Percentiles rank a stretch among this genome's conserved stretches.
Evolutionary conservation across 2,329 filamentous ascomycete genomes (phyloP).

Genomic region (Rhinocladiella similis): DNA sequence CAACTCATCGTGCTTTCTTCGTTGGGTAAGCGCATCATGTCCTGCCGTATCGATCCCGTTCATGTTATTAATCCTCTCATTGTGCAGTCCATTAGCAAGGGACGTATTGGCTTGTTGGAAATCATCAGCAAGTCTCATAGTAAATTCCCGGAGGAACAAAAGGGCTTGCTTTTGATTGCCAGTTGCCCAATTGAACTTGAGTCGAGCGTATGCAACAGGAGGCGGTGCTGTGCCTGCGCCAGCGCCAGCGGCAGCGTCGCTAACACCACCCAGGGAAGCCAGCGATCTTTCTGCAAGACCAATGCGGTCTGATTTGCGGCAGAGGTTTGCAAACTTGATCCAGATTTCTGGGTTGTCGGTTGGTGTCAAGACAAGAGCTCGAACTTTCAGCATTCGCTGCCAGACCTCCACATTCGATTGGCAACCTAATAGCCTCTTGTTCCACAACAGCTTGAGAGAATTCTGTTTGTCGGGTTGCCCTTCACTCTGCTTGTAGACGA

Average conservation of each 20-base stretch:
- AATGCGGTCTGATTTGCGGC: constrained; percentile 91
- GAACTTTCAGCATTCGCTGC: constrained; percentile 95
- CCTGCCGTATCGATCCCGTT: constrained; percentile 38
- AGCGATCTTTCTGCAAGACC: constrained; percentile 94
- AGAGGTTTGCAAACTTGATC: constrained; percentile 99
- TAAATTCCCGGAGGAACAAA: constrained; percentile 63
- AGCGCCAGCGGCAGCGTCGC: constrained; percentile 31
- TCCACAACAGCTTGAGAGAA: constrained; percentile 92
- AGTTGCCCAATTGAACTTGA: constrained; percentile 95
- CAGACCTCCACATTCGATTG: constrained; percentile 97
- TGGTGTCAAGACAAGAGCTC: constrained; percentile 86
- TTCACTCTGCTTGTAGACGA: constrained; percentile 89
- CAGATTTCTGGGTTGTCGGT: constrained; percentile 97
- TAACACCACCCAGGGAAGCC: constrained; percentile 77
- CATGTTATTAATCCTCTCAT: constrained; percentile 47
- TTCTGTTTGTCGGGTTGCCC: constrained; percentile 81
- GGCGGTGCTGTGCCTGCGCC: constrained; percentile 54
- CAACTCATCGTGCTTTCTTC: constrained; percentile 48
- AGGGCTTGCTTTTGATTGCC: constrained; percentile 66
- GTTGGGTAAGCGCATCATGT: constrained; percentile 39
- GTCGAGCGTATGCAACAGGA: constrained; percentile 90
- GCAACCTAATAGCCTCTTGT: constrained; percentile 88
- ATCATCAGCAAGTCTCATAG: constrained; percentile 59
- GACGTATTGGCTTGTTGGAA: constrained; percentile 48
- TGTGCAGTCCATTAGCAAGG: constrained; percentile 45